These are phyloP conservation scores for Tillandsia leiboldiana DNA, from an alignment of 176 grass and related monocot species.

Conservation along the genomic window DNA sequence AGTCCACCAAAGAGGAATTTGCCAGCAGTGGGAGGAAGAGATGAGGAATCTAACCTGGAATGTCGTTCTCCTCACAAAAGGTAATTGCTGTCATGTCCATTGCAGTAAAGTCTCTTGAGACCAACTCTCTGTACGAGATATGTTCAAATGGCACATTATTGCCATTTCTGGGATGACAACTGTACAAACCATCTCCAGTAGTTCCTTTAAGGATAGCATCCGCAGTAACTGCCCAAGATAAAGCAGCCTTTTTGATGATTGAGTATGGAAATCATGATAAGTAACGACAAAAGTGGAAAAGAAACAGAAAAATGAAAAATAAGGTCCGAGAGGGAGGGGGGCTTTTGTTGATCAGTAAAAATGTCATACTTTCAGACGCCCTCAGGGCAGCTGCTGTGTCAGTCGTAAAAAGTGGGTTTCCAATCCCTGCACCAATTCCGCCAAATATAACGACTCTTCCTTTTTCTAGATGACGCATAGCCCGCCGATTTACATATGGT, in stretches of 20 bases:
- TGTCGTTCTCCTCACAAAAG: slow-evolving; percentile 94
- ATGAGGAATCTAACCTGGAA: slow-evolving; percentile 53
- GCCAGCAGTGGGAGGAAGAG: background rate
- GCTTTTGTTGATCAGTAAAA: background rate
- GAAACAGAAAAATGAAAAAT: too few species aligned
- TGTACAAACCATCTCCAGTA: slow-evolving; percentile 49
- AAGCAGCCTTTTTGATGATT: too few species aligned
- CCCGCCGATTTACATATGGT: slow-evolving; percentile 72
- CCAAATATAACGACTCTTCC: slow-evolving; percentile 80
- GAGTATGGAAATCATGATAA: too few species aligned
- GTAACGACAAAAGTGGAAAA: too few species aligned
- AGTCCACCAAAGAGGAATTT: background rate
- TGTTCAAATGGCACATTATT: slow-evolving; percentile 54
- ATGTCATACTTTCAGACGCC: slow-evolving; percentile 74
- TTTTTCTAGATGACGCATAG: slow-evolving; percentile 92
- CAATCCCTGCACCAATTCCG: slow-evolving; percentile 54
- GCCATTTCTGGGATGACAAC: slow-evolving; percentile 46
- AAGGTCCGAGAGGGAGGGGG: too few species aligned
- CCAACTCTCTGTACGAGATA: slow-evolving; percentile 79
- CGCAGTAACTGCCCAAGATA: slow-evolving; percentile 61
- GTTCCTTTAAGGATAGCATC: slow-evolving; percentile 85
- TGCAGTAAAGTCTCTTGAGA: slow-evolving; percentile 58
- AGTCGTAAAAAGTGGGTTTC: slow-evolving; percentile 74
- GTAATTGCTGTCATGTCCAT: slow-evolving; percentile 90
- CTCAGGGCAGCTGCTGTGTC: slow-evolving; percentile 83